Evolutionary conservation across 306 rosid genomes (phyloP).

Genomic region (Erythrophleum fordii): DNA sequence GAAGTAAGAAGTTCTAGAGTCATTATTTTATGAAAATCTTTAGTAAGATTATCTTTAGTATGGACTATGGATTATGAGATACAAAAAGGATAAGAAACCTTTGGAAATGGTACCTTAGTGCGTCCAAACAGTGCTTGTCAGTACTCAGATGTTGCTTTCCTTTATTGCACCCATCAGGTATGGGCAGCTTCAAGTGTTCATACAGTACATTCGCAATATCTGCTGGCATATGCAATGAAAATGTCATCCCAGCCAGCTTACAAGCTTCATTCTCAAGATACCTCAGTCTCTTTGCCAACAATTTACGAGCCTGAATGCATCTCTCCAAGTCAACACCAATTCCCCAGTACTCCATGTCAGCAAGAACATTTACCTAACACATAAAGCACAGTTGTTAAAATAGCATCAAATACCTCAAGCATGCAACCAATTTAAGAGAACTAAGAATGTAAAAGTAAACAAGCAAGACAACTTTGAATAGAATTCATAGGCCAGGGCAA

Average conservation of each 20-base stretch:
- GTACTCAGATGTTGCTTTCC: constrained; percentile 96
- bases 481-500: background rate
- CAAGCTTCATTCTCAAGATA: constrained; percentile 92
- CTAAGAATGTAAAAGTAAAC: constrained; percentile 17
- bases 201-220: constrained; percentile 85
- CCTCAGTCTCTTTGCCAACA: constrained; percentile 74
- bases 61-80: constrained; percentile 19
- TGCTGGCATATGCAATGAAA: constrained; percentile 82
- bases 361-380: constrained; percentile 82
- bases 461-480: background rate
- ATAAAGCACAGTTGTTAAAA: constrained; percentile 35
- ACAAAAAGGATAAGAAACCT: constrained; percentile 36
- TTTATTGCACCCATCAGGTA: constrained; percentile 74
- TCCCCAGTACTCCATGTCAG: constrained; percentile 97
- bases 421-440: constrained; percentile 30
- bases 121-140: constrained; percentile 86
- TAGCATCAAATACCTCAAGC: constrained; percentile 26
- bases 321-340: constrained; percentile 94
- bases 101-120: constrained; percentile 62
- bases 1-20: too few species aligned
- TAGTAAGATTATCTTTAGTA: constrained; percentile 6
- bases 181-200: constrained; percentile 80
- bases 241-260: constrained; percentile 77
- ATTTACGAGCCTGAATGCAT: constrained; percentile 83
- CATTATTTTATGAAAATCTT: too few species aligned